phyloP scores from a whole-genome alignment of 2,329 filamentous ascomycete species.

The Stachybotrys echinatus region DNA sequence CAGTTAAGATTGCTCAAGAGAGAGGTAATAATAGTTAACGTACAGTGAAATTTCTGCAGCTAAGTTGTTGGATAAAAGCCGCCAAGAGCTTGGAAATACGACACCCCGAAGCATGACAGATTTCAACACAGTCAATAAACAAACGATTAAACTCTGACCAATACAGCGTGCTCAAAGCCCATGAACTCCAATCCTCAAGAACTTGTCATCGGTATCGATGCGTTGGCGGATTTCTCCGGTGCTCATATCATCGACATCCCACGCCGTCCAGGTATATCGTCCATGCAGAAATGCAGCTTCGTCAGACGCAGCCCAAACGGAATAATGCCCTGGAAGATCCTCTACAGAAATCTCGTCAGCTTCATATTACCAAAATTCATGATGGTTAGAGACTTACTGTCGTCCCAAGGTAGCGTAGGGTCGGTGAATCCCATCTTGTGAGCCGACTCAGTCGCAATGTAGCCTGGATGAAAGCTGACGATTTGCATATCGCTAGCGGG shows the following conservation, averaged over 20 bases:
- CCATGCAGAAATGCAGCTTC: constrained; percentile 40
- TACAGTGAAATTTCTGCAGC: no score
- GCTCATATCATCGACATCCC: constrained; percentile 43
- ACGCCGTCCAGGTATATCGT: constrained; percentile 43
- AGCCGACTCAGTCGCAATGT: constrained; percentile 18
- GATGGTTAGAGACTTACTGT: neutral
- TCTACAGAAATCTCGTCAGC: constrained; percentile 11
- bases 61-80: no score
- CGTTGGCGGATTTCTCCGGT: constrained; percentile 4
- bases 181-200: constrained; percentile 17
- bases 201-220: constrained; percentile 11
- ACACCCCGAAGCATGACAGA: no score
- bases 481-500: constrained; percentile 17
- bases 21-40: no score
- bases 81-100: no score
- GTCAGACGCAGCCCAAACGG: constrained; percentile 34
- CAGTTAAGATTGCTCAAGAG: no score
- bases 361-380: neutral
- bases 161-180: no score
- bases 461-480: constrained; percentile 16
- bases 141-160: no score
- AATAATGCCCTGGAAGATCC: constrained; percentile 34
- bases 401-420: constrained; percentile 3
- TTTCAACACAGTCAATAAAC: no score
- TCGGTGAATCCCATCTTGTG: constrained; percentile 10